A percentile compares a stretch with the other conserved stretches of the same genome.
These are phyloP conservation scores for Ophiostoma novo-ulmi DNA, from an alignment of 2,329 filamentous ascomycete species.

Conservation along the genomic window DNA sequence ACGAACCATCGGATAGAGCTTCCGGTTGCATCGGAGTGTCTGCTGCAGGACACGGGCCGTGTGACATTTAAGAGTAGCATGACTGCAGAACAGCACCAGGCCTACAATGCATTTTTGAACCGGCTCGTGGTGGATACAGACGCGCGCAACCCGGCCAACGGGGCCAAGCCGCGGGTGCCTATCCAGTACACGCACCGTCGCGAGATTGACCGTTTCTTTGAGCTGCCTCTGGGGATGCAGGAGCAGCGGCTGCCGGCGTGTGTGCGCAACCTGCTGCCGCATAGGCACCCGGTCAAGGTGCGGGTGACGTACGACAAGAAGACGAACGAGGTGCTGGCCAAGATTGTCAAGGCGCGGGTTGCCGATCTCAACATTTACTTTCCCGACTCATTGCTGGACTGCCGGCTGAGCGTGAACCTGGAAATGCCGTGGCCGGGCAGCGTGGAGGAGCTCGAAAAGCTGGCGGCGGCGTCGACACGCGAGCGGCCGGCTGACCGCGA, in stretches of 20 bases:
- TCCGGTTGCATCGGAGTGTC: conserved; percentile 63
- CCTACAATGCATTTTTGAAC: conserved; percentile 83
- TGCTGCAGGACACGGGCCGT: conserved; percentile 53
- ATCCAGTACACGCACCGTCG: conserved; percentile 77
- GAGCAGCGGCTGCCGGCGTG: conserved; percentile 58
- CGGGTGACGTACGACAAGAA: conserved; percentile 74
- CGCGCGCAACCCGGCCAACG: conserved; percentile 46
- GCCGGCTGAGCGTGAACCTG: conserved; percentile 87
- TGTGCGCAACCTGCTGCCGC: conserved; percentile 56
- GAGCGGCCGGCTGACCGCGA: conserved; percentile 56
- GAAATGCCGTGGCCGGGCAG: conserved; percentile 82
- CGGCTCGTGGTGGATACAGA: conserved; percentile 55
- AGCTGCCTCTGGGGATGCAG: conserved; percentile 58
- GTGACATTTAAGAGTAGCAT: conserved; percentile 79
- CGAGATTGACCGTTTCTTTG: conserved; percentile 84
- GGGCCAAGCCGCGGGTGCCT: conserved; percentile 48
- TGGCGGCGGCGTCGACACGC: conserved; percentile 36
- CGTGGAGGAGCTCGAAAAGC: conserved; percentile 49
- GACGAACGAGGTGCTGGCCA: conserved; percentile 60
- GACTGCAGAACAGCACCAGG: conserved; percentile 80
- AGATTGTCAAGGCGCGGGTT: conserved; percentile 88
- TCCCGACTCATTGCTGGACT: conserved; percentile 74
- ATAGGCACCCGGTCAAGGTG: conserved; percentile 55
- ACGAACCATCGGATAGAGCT: conserved; percentile 64
- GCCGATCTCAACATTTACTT: conserved; percentile 83